Base-by-base conservation (phyloP, 2,329 filamentous ascomycete genomes). In the Xylariaceae sp. region DNA sequence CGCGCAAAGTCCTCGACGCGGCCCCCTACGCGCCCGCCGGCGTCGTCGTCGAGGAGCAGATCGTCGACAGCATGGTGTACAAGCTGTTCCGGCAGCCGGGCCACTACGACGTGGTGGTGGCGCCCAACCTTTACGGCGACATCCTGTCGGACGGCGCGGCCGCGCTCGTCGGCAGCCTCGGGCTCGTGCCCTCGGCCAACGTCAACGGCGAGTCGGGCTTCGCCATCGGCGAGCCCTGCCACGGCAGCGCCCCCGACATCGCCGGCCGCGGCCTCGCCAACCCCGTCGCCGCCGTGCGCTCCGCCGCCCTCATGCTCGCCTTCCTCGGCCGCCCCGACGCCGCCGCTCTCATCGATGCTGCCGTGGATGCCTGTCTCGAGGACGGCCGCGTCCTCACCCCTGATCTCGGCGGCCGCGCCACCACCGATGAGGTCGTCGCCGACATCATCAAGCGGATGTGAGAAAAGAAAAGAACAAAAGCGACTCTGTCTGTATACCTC, bases 11-110 rank as follows among this genome's bases (percentile, higher is more conserved):
- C 4, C 78, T 96, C 7, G 71, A 77, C 18, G 69, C 71, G 32
- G 48, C 72, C 10, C 71, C 67, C 46, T 95, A 85, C 67, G 61
- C 64, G 6, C 36, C 48, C 40, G 63, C 14, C 17, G 36, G 61
- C 32, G 67, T 94, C 34, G 64, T 65, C 26, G 71, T 95, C 35
- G 92, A 96, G 64, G 92, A 96, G 72, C 92, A 98, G 68, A 98
- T 98, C 50, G 90, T 98, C 43, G 92, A 98, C 65, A 90, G 83
- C 42, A 98, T 98, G 92, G 88, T 96, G 38, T 96, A 96, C 77
- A 96, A 96, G 72, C 83, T 98, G 37, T 96, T 96, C 79, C 86
- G 90, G 42, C 87, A 96, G 64, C 92, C 92, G 27, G 75, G 82
- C 54, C 83, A 82, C 55, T 98, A 96, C 77, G 92, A 98, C 60